Evolutionary conservation across 1,284 basidiomycete species (phyloP).

Genomic region (Anthracocystis setariae): DNA sequence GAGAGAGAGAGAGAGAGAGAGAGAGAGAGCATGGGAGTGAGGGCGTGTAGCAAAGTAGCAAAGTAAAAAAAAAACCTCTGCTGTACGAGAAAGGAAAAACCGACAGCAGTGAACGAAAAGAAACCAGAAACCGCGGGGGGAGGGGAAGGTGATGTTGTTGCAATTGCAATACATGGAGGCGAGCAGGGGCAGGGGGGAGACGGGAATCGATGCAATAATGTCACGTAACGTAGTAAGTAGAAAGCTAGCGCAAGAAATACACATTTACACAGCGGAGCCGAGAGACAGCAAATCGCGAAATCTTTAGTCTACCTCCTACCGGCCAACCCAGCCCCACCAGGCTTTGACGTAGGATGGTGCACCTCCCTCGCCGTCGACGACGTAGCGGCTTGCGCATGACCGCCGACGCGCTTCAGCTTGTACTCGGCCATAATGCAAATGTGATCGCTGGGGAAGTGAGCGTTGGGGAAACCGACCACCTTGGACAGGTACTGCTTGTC

Average conservation of each 20-base stretch:
- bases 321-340: no score
- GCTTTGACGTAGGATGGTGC: conserved; percentile 16
- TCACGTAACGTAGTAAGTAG: no score
- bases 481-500: conserved; percentile 87
- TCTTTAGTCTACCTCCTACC: conserved; percentile 18
- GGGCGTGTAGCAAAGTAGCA: no score
- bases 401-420: conserved; percentile 53
- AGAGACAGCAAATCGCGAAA: no score
- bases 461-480: conserved; percentile 95
- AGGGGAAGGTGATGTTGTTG: no score
- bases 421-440: conserved; percentile 67
- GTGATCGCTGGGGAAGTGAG: conserved; percentile 79
- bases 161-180: no score
- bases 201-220: conserved; percentile 2
- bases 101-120: not conserved
- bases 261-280: not conserved
- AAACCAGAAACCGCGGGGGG: not conserved
- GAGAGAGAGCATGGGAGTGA: conserved; percentile 10
- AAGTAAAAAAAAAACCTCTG: no score
- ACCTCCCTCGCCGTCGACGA: conserved; percentile 20
- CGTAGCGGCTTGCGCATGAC: conserved; percentile 2
- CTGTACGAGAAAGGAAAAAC: no score
- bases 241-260: not conserved
- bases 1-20: conserved; percentile 19
- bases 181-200: not conserved